Base-by-base conservation (phyloP, 108 stramenopile species). In the Pseudonitzschia pungens region DNA sequence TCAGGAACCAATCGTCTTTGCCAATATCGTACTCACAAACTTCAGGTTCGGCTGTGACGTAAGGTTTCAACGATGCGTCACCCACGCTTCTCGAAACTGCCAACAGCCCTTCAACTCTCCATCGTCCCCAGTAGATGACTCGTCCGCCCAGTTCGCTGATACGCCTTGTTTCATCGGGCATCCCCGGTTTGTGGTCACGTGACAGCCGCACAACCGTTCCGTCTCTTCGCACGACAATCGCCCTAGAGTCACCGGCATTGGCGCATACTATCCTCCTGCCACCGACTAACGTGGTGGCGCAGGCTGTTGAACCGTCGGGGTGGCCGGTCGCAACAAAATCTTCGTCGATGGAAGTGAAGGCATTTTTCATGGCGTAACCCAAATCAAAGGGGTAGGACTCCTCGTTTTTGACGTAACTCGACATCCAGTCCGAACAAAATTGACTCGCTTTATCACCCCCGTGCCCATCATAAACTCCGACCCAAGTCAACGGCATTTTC, bases 401-500 rank as follows among this genome's bases (percentile, higher is more conserved):
- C 36, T 93, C 89, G 63, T 84, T 83, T 3, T 85, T 83, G 59
- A 91, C 74, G 65, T 96, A 96, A 14, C 77, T 69, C 29, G 91
- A 85, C 48, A 91, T 45, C 92, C 92, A 93, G 67, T 93, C 92
- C 6, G 90, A 88, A 44, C 95, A 96, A 71, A 88, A 98, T 55
- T 93, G 92, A 29, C 88, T 86, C 14, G 94, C 95, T 58, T 95
- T 88, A 44, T 88, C 89, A 45, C 96, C 96, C 22, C 97, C 97
- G 69, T 99, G 99, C 0, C 99, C 99, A 75, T 99, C 99, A 76
- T 95, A 99, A 2, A 98, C 89, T 20, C 94, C 97, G 28, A 82
- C 48, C 54, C 75, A 80, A 20, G 84, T 85, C 6, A 89, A 57
- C 11, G 84, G 88, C 83, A 86, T 84, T 40, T 82, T 87, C 50